A percentile compares a stretch with the other conserved stretches of the same genome.
These are phyloP conservation scores for Volvox reticuliferus DNA, from an alignment of 139 green algal species.

Conservation along the genomic window DNA sequence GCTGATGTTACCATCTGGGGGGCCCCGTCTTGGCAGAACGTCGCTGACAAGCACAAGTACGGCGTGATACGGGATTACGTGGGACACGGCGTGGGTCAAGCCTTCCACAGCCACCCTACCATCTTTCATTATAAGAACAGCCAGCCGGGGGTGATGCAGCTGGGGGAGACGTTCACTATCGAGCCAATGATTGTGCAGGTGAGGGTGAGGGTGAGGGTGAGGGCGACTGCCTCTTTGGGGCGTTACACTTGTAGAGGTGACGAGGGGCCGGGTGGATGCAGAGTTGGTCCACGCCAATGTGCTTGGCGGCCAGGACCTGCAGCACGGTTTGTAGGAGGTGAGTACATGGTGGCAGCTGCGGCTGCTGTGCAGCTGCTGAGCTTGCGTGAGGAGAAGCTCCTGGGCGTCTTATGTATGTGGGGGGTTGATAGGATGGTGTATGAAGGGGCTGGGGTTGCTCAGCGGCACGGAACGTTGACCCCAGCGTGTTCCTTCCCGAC, in stretches of 20 bases:
- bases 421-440: too few relatives aligned
- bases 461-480: too few relatives aligned
- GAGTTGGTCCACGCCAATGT: not conserved
- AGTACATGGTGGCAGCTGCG: not conserved
- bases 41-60: constrained; percentile 86
- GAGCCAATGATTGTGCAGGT: constrained; percentile 94
- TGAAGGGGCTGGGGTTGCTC: too few relatives aligned
- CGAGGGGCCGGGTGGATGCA: not conserved
- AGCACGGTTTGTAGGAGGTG: not conserved
- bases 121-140: constrained; percentile 90
- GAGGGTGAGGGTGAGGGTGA: not conserved
- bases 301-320: not conserved
- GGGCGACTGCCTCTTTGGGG: not conserved
- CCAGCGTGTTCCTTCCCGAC: too few relatives aligned
- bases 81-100: constrained; percentile 90
- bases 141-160: constrained; percentile 66
- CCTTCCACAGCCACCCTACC: constrained; percentile 92
- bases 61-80: constrained; percentile 88
- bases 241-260: not conserved
- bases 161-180: constrained; percentile 98
- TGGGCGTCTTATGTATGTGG: too few relatives aligned
- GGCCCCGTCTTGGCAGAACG: constrained; percentile 13
- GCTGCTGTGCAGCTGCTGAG: too few relatives aligned
- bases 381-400: too few relatives aligned
- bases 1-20: too few relatives aligned